Conservation (phyloP, 2,329 filamentous ascomycete genomes). For the Metarhizium brunneum region DNA sequence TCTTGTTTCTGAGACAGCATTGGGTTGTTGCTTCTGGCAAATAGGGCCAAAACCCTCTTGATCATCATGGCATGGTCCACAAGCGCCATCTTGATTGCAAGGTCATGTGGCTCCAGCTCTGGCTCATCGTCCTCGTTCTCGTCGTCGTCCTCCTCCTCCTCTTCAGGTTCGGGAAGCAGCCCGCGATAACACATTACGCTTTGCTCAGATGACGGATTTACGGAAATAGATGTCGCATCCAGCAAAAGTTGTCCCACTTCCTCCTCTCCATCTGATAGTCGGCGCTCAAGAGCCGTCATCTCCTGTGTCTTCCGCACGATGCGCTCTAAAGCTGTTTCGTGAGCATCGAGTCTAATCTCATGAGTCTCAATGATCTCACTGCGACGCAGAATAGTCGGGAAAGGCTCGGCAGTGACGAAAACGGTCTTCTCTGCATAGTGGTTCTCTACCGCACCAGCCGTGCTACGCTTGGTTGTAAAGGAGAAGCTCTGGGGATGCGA, state of each 20-base stretch:
- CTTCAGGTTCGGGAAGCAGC: conserved; percentile 50
- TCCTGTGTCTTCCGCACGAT: conserved; percentile 87
- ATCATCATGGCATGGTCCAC: conserved; percentile 85
- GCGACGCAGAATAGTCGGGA: conserved; percentile 82
- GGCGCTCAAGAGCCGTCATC: conserved; percentile 66
- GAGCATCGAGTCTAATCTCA: conserved; percentile 57
- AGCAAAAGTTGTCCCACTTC: conserved; percentile 59
- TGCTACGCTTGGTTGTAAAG: conserved; percentile 62
- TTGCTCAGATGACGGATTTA: conserved; percentile 64
- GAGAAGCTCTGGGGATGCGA: conserved; percentile 73
- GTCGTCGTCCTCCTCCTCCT: conserved; percentile 22
- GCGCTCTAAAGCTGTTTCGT: conserved; percentile 85
- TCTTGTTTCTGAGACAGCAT: conserved; percentile 45
- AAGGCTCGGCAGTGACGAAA: conserved; percentile 74
- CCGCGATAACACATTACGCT: conserved; percentile 72
- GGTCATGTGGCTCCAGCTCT: conserved; percentile 54
- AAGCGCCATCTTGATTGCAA: conserved; percentile 73
- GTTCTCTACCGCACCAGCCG: conserved; percentile 57
- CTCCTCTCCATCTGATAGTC: conserved; percentile 63
- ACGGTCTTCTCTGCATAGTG: conserved; percentile 77
- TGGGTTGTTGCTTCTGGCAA: conserved; percentile 54
- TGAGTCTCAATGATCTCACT: conserved; percentile 71
- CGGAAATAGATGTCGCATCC: conserved; percentile 67
- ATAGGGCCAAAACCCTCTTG: conserved; percentile 67
- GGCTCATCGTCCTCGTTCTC: conserved; percentile 35